Percentiles rank a stretch among this genome's conserved stretches.
phyloP scores from a whole-genome alignment of 768 basidiomycete genomes.

The Tephrocybe sp. region DNA sequence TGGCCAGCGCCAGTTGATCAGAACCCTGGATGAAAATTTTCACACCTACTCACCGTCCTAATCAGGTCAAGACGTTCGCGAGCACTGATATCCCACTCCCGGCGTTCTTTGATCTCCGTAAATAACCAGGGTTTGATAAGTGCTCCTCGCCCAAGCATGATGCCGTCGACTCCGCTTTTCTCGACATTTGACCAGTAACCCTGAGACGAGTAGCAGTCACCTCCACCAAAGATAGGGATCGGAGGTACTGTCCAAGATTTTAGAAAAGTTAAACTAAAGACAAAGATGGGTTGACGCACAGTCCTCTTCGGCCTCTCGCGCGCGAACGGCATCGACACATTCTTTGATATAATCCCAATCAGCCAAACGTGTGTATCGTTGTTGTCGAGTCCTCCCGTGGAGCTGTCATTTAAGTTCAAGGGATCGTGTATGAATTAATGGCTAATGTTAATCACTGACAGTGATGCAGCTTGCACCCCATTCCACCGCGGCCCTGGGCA shows the following conservation, averaged over 20 bases:
- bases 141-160: constrained; percentile 95
- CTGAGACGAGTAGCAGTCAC: constrained; percentile 89
- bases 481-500: constrained; percentile 70
- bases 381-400: constrained; percentile 95
- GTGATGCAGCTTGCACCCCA: constrained; percentile 48
- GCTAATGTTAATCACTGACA: constrained; percentile 24
- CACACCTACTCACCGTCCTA: constrained; percentile 52
- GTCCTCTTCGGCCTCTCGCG: constrained; percentile 67
- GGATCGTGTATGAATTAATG: background rate
- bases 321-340: constrained; percentile 81
- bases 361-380: constrained; percentile 88
- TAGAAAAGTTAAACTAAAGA: background rate
- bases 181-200: constrained; percentile 81
- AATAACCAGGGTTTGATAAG: constrained; percentile 97
- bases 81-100: constrained; percentile 94
- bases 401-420: constrained; percentile 63
- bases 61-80: constrained; percentile 81
- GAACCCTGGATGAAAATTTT: background rate
- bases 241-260: constrained; percentile 54
- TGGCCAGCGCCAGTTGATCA: background rate
- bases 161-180: constrained; percentile 83
- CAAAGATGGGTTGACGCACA: constrained; percentile 40
- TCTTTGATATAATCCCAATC: constrained; percentile 94
- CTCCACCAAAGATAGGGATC: constrained; percentile 96
- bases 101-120: constrained; percentile 88